Evolutionary conservation across 441 rosid species (phyloP).

Genomic region (Dalechampia spathulata): DNA sequence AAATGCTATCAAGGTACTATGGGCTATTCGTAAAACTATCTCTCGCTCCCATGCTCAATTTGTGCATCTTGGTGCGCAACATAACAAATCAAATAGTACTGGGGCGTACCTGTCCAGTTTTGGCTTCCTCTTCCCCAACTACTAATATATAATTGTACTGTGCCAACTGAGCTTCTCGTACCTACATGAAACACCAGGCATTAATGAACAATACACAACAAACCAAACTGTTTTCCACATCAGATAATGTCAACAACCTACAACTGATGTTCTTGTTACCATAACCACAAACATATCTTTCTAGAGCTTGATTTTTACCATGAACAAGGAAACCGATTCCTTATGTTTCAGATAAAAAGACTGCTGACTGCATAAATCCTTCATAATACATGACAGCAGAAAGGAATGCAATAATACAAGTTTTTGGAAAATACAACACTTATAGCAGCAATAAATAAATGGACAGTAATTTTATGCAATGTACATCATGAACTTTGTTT

Average conservation of each 20-base stretch:
- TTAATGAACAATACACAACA: background rate
- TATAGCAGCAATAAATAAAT: background rate
- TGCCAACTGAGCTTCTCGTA: conserved; percentile 94
- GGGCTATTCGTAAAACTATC: too few relatives aligned
- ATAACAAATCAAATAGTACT: background rate
- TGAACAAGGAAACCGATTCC: background rate
- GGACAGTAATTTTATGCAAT: background rate
- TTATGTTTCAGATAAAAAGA: background rate
- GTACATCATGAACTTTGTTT: too few relatives aligned
- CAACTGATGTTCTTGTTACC: background rate
- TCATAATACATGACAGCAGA: background rate
- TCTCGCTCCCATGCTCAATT: too few relatives aligned
- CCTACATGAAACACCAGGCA: conserved; percentile 32
- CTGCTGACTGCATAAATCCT: background rate
- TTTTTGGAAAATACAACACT: background rate
- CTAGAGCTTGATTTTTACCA: background rate
- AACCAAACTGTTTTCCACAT: background rate
- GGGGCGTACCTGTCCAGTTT: conserved; percentile 59
- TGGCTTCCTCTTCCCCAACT: conserved; percentile 85
- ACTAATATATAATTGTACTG: conserved; percentile 92
- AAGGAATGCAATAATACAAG: background rate
- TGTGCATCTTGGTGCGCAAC: background rate
- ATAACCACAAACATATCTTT: background rate
- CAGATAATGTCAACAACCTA: background rate
- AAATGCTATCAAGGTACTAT: too few relatives aligned